Conservation (phyloP, 306 rosid genomes). For the Canavalia ensiformis region DNA sequence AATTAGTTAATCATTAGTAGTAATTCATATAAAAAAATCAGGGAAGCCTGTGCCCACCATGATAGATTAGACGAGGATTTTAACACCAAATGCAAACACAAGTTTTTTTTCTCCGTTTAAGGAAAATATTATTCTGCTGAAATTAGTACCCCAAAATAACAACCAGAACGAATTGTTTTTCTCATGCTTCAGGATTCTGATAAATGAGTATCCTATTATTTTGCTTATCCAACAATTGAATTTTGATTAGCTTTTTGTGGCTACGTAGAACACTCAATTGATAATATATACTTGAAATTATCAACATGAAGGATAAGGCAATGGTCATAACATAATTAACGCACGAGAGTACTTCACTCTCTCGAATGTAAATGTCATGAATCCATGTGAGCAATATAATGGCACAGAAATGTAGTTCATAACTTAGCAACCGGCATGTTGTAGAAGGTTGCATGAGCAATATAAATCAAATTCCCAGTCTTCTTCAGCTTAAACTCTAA, state of each 20-base stretch:
- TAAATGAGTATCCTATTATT: neutral
- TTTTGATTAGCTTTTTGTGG: neutral
- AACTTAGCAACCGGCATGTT: slow-evolving; percentile 66
- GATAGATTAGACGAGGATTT: too few species aligned
- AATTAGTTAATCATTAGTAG: too few species aligned
- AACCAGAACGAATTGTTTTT: neutral
- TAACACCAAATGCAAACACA: neutral
- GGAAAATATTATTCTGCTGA: neutral
- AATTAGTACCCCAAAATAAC: neutral
- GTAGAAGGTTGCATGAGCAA: slow-evolving; percentile 72
- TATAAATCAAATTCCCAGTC: slow-evolving; percentile 56
- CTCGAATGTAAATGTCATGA: neutral
- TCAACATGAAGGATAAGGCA: neutral
- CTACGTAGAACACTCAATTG: neutral
- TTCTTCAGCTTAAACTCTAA: slow-evolving; percentile 65
- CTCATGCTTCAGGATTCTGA: neutral
- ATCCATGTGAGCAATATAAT: neutral
- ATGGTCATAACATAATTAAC: neutral
- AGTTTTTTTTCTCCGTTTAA: neutral
- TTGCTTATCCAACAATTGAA: neutral
- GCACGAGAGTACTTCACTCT: neutral
- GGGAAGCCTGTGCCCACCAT: too few species aligned
- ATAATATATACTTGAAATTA: neutral
- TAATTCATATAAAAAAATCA: too few species aligned
- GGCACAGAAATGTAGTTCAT: slow-evolving; percentile 37